A percentile compares a stretch with the other conserved stretches of the same genome.
These are phyloP conservation scores for Apiospora marii DNA, from an alignment of 2,329 filamentous ascomycete species.

Conservation along the genomic window DNA sequence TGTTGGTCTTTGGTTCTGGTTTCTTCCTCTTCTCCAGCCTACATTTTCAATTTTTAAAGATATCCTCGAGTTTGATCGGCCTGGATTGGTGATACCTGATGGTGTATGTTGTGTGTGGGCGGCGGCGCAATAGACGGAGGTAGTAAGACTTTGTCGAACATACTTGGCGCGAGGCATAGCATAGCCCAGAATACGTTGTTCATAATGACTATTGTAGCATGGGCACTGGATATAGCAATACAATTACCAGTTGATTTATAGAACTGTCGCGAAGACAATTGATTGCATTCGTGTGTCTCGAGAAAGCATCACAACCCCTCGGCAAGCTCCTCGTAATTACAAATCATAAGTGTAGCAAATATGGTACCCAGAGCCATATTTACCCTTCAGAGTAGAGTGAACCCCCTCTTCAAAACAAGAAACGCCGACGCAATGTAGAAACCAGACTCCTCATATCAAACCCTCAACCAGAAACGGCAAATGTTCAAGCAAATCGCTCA, in stretches of 20 bases:
- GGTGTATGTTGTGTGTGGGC: background rate
- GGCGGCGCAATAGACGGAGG: background rate
- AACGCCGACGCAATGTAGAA: conserved; percentile 18
- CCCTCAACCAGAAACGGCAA: background rate
- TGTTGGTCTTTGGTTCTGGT: too few relatives aligned
- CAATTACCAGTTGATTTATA: background rate
- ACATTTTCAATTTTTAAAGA: background rate
- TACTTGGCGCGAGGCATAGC: background rate
- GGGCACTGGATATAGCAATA: background rate
- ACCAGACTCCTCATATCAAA: background rate
- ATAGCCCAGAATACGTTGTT: background rate
- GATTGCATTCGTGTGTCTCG: background rate
- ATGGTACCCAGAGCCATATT: background rate
- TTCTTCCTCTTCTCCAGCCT: background rate
- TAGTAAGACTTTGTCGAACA: background rate
- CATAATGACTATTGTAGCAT: background rate
- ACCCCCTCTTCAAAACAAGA: background rate
- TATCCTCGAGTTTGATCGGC: background rate
- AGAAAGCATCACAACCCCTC: background rate
- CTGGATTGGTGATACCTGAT: background rate
- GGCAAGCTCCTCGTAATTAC: too few relatives aligned
- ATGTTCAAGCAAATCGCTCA: background rate
- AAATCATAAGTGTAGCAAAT: too few relatives aligned
- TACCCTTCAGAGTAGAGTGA: background rate
- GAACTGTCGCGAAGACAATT: background rate